These are phyloP conservation scores for Pythium diclinum DNA, from an alignment of 352 stramenopile genomes.

Conservation along the genomic window DNA sequence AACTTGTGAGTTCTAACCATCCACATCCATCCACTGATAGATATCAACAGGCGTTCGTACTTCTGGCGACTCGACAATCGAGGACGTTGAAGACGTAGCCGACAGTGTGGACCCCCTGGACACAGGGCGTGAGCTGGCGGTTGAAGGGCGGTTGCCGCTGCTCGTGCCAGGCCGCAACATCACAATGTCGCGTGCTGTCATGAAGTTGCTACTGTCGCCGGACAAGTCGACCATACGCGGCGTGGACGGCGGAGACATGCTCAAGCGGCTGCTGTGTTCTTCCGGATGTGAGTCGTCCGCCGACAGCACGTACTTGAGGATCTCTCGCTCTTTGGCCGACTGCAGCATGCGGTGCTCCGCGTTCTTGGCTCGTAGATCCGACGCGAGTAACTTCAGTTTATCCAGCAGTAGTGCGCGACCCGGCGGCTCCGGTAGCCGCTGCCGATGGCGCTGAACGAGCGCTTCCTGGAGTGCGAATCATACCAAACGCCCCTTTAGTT, in stretches of 20 bases:
- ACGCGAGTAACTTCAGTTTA: constrained; percentile 66
- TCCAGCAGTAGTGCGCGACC: constrained; percentile 63
- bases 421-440: constrained; percentile 54
- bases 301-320: constrained; percentile 63
- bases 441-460: constrained; percentile 38
- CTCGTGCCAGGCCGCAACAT: constrained; percentile 56
- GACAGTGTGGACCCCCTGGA: constrained; percentile 69
- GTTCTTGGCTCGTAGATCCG: constrained; percentile 34
- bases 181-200: constrained; percentile 16
- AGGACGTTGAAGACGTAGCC: constrained; percentile 43
- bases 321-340: constrained; percentile 46
- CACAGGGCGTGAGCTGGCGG: constrained; percentile 43
- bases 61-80: constrained; percentile 55
- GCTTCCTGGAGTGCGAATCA: constrained; percentile 41
- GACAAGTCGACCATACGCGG: constrained; percentile 43
- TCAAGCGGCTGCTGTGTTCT: constrained; percentile 7
- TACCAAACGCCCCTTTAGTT: not conserved
- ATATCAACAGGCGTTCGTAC: constrained; percentile 24
- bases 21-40: not conserved
- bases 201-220: not conserved
- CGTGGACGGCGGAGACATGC: constrained; percentile 29
- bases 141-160: constrained; percentile 33
- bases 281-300: not conserved
- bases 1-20: not conserved
- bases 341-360: constrained; percentile 1